These are phyloP conservation scores for Apiotrichum sp. DNA, from an alignment of 1,284 basidiomycete genomes.

Conservation along the genomic window DNA sequence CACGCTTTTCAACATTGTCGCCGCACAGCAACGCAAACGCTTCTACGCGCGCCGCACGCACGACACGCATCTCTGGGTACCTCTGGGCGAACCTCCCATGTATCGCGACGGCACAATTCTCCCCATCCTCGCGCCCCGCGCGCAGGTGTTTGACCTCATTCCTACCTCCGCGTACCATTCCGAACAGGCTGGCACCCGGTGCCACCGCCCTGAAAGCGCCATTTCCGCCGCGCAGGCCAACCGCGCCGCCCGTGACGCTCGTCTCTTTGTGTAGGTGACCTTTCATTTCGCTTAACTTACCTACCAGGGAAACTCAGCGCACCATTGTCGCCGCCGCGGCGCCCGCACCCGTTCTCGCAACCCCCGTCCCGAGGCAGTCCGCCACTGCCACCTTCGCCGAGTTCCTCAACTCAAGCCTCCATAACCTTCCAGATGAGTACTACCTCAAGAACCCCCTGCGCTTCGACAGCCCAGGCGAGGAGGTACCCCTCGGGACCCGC, in stretches of 20 bases:
- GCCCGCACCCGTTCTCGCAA: background rate
- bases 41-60: constrained; percentile 3
- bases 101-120: background rate
- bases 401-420: background rate
- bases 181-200: constrained; percentile 4
- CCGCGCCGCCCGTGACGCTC: constrained; percentile 5
- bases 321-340: background rate
- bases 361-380: background rate
- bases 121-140: background rate
- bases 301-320: background rate
- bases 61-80: constrained; percentile 1
- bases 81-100: background rate
- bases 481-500: background rate
- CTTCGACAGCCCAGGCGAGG: background rate
- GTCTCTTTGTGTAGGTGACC: background rate
- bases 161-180: background rate
- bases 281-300: background rate
- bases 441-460: constrained; percentile 3
- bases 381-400: background rate
- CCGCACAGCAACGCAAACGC: background rate
- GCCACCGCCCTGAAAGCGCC: constrained; percentile 5
- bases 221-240: constrained; percentile 5
- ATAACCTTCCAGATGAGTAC: background rate
- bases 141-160: constrained; percentile 11
- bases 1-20: constrained; percentile 6